Percentiles rank a stretch among this genome's conserved stretches.
Evolutionary conservation across 2,329 filamentous ascomycete genomes (phyloP).

Genomic region (Aspergillus niger): DNA sequence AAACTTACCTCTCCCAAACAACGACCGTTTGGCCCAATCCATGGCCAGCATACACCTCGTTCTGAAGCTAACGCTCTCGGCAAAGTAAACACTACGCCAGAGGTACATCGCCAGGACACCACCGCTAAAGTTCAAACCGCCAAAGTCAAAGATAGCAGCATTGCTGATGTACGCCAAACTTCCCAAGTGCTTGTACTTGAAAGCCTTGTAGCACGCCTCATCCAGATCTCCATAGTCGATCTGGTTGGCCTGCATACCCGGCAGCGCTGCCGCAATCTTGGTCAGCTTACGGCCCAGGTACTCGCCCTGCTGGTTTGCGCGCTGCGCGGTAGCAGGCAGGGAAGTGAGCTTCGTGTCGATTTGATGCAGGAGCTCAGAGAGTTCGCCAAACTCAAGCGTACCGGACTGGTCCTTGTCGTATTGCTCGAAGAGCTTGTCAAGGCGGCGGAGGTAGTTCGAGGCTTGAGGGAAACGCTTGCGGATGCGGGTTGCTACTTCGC

Average conservation of each 20-base stretch:
- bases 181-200: constrained; percentile 90
- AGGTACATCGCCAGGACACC: constrained; percentile 92
- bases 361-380: constrained; percentile 82
- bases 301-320: constrained; percentile 91
- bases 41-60: constrained; percentile 88
- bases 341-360: constrained; percentile 95
- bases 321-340: constrained; percentile 90
- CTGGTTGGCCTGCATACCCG: constrained; percentile 76
- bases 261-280: constrained; percentile 76
- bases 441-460: constrained; percentile 76
- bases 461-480: constrained; percentile 91
- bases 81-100: constrained; percentile 96
- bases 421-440: constrained; percentile 86
- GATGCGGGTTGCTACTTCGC: constrained; percentile 77
- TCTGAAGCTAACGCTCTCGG: constrained; percentile 90
- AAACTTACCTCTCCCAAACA: constrained; percentile 88
- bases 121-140: constrained; percentile 75
- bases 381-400: constrained; percentile 90
- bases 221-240: constrained; percentile 88
- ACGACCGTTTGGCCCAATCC: constrained; percentile 96
- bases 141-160: constrained; percentile 89
- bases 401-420: constrained; percentile 94
- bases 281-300: constrained; percentile 95
- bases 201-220: constrained; percentile 88
- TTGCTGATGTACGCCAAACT: constrained; percentile 95